Evolutionary conservation across 2,329 filamentous ascomycete species (phyloP).

Genomic region (Macrophomina pseudophaseolina): DNA sequence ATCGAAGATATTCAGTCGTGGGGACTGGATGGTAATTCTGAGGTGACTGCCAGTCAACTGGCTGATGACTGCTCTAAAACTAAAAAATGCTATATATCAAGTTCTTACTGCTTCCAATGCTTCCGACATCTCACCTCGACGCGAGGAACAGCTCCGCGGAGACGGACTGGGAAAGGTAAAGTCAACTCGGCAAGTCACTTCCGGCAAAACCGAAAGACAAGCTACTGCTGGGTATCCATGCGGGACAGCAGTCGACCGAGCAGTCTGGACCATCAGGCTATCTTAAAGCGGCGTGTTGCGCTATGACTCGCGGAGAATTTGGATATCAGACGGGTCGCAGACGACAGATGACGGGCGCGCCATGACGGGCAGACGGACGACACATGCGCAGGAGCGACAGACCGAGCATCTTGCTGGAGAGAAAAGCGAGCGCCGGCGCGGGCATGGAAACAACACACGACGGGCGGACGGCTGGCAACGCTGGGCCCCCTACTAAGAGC

Average conservation of each 20-base stretch:
- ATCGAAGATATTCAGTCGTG: neutral
- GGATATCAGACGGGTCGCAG: neutral
- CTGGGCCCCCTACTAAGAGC: neutral
- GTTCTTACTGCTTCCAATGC: neutral
- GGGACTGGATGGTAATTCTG: neutral
- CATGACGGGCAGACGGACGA: neutral
- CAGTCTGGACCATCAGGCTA: conserved; percentile 1
- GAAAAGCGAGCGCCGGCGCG: neutral
- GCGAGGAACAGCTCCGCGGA: neutral
- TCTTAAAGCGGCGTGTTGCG: conserved; percentile 17
- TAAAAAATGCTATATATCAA: too few relatives aligned
- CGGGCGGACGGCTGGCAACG: neutral
- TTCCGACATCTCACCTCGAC: neutral
- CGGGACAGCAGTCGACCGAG: neutral
- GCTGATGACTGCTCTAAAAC: neutral
- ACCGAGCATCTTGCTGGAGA: neutral
- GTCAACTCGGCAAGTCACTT: neutral
- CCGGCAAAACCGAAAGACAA: conserved; percentile 2
- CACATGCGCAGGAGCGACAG: neutral
- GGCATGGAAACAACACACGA: neutral
- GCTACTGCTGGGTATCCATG: neutral
- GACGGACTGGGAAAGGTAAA: conserved; percentile 1
- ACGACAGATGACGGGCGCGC: neutral
- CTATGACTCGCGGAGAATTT: conserved; percentile 8
- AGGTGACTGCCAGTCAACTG: neutral